Evolutionary conservation across 2,329 filamentous ascomycete genomes (phyloP), one percentile per base, ranked within the genome.

Genomic region (Didymella glomerata): DNA sequence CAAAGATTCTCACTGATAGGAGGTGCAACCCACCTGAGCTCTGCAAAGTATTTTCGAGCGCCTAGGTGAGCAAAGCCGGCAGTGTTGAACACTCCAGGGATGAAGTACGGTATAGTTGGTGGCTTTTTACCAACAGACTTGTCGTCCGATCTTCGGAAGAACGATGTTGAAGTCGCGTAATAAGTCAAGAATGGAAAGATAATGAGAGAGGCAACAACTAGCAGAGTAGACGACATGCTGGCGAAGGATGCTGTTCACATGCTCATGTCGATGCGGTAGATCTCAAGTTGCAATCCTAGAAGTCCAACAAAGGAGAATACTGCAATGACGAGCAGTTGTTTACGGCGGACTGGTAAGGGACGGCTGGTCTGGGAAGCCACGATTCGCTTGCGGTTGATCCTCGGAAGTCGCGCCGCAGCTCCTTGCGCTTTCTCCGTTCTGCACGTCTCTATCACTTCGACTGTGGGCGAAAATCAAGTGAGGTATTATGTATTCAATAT

Each of bases 21-120:
- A 11, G 27, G 14, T 14, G 16, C 11, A 36, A 45, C 66, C 48
- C 57, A 73, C 70, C 72, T 55, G 22, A 70, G 46, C n/a, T 61
- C 60, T 6, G 67, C 70, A 34, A 73, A 68, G 49, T 68, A 71
- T 27, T 62, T 64, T 10, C 64, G 63, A 9, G 66, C 63, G 24
- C 68, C 69, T 11, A 59, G 41, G 20, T 56, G 60, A 3, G 64
- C 62, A n/a, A 74, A 42, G 10, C 63, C 60, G 30, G 67, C 60
- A 1, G 61, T 52, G 48, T 71, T 67, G 44, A 66, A 72, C 22
- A 70, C 13, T 2, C 65, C 68, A 6, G 68, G 67, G 4, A 72
- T 34, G 16, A 63, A 58, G 38, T 68, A 74, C 8, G 71, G 70
- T 20, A 69, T 50, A 18, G 63, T 66, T 2, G 70, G 67, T 9